A percentile compares a stretch with the other conserved stretches of the same genome.
Evolutionary conservation across 495 filamentous ascomycete species (phyloP).

Genomic region (Penicillium macrosclerotiorum): DNA sequence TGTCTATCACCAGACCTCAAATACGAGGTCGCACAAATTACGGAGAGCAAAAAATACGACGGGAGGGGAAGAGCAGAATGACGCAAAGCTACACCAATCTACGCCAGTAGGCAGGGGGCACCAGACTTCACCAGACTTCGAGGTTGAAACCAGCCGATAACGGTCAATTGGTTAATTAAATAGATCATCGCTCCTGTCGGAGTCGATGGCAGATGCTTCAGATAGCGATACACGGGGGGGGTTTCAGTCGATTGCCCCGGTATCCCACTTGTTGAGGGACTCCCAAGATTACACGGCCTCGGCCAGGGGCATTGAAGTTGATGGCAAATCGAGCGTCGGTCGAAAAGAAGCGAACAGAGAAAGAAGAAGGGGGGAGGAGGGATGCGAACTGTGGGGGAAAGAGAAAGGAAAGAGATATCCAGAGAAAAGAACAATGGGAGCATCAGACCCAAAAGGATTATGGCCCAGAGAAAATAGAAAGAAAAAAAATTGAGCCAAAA

Average conservation of each 20-base stretch:
- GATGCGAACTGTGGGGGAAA: background rate
- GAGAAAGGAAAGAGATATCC: slow-evolving; percentile 14
- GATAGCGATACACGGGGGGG: too few species aligned
- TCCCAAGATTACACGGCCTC: slow-evolving; percentile 17
- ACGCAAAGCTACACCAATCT: too few species aligned
- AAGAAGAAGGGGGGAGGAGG: too few species aligned
- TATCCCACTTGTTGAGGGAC: too few species aligned
- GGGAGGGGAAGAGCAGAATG: too few species aligned
- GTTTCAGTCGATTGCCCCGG: too few species aligned
- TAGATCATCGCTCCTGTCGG: slow-evolving; percentile 4
- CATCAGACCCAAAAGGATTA: slow-evolving; percentile 9
- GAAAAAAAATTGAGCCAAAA: slow-evolving; percentile 2
- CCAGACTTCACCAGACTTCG: background rate
- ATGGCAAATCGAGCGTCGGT: slow-evolving; percentile 12
- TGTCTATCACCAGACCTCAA: too few species aligned
- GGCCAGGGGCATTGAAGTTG: slow-evolving; percentile 21
- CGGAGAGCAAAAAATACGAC: too few species aligned
- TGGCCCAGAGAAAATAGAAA: too few species aligned
- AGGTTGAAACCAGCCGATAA: background rate
- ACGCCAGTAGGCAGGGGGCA: background rate
- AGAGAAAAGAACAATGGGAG: slow-evolving; percentile 15
- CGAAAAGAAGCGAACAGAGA: too few species aligned
- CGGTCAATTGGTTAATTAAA: slow-evolving; percentile 4
- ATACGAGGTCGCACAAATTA: too few species aligned
- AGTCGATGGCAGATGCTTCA: too few species aligned